Percentiles rank a stretch among this genome's conserved stretches.
Evolutionary conservation across 139 green algal species (phyloP).

Genomic region (Tetradesmus lagerheimii): DNA sequence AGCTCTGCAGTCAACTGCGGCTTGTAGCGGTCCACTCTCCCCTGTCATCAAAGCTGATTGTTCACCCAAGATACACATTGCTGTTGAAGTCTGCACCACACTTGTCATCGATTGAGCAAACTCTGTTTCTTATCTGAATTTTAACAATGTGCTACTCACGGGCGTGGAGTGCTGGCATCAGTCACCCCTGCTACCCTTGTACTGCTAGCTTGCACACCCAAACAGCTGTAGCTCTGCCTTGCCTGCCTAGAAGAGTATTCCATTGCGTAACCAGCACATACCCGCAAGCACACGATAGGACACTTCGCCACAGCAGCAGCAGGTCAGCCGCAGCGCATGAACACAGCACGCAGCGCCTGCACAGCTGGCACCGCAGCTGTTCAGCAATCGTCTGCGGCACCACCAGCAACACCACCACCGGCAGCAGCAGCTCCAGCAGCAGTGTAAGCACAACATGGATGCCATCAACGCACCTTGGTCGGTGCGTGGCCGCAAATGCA

Average conservation of each 20-base stretch:
- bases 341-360: neutral
- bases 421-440: constrained; percentile 8
- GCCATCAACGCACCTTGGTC: constrained; percentile 72
- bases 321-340: neutral
- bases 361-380: neutral
- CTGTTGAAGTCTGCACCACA: too few relatives aligned
- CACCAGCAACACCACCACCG: neutral
- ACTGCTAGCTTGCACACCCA: neutral
- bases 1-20: too few relatives aligned
- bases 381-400: neutral
- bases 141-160: neutral
- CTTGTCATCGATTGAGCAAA: too few relatives aligned
- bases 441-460: constrained; percentile 76
- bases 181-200: neutral
- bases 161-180: neutral
- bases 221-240: neutral
- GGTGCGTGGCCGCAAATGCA: constrained; percentile 56
- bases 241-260: too few relatives aligned
- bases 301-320: neutral
- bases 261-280: too few relatives aligned
- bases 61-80: too few relatives aligned
- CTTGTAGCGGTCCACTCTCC: too few relatives aligned
- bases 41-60: too few relatives aligned
- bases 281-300: neutral
- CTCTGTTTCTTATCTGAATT: too few relatives aligned